Conservation (phyloP, 768 basidiomycete genomes). For the Leccinellum albellum region DNA sequence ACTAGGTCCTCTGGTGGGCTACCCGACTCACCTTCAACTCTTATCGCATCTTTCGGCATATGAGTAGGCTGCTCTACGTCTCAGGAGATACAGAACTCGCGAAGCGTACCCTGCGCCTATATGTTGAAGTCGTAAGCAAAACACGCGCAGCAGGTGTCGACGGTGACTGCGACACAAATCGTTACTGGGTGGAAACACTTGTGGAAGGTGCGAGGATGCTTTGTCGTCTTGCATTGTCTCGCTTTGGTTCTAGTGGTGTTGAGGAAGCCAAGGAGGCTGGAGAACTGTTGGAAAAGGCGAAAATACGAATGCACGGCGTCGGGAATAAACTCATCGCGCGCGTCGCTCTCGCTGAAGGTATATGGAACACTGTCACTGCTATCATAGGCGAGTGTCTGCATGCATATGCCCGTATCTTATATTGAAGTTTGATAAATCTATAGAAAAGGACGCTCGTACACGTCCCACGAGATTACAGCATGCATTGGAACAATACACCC, state of each 20-base stretch:
- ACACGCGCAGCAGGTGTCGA: slow-evolving; percentile 54
- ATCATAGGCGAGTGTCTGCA: slow-evolving; percentile 50
- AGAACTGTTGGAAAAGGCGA: slow-evolving; percentile 56
- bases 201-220: slow-evolving; percentile 78
- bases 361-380: slow-evolving; percentile 69
- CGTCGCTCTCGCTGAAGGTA: slow-evolving; percentile 65
- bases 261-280: slow-evolving; percentile 64
- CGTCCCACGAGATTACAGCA: slow-evolving; percentile 57
- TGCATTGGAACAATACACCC: slow-evolving; percentile 49
- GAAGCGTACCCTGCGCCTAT: slow-evolving; percentile 72
- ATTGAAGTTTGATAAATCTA: neutral
- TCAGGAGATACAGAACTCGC: slow-evolving; percentile 60
- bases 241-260: slow-evolving; percentile 39
- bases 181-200: slow-evolving; percentile 72
- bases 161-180: slow-evolving; percentile 59
- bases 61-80: slow-evolving; percentile 68
- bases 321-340: slow-evolving; percentile 55
- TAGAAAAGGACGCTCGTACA: slow-evolving; percentile 64
- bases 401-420: neutral
- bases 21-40: slow-evolving; percentile 94
- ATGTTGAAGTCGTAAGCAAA: slow-evolving; percentile 82
- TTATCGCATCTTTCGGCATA: slow-evolving; percentile 77
- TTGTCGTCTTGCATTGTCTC: slow-evolving; percentile 45
- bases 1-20: slow-evolving; percentile 88
- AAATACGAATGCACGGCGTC: slow-evolving; percentile 45